Evolutionary conservation across 2,329 filamentous ascomycete species (phyloP).

Genomic region (Colletotrichum navitas): DNA sequence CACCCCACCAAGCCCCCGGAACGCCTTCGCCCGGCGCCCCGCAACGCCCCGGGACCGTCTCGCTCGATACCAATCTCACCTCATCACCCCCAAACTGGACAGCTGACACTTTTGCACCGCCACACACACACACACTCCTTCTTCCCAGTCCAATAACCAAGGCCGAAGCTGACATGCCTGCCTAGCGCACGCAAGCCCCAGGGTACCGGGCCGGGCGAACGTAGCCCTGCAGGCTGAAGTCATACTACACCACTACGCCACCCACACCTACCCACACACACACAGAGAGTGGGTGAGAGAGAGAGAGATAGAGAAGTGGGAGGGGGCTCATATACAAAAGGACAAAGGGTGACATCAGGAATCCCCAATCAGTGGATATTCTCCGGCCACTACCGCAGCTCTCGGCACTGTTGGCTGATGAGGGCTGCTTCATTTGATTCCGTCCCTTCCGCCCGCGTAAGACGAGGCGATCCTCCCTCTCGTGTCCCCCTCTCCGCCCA

Average conservation of each 20-base stretch:
- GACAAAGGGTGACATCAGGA: not conserved
- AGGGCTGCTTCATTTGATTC: not conserved
- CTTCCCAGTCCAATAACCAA: not conserved
- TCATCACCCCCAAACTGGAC: not conserved
- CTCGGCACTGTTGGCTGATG: constrained; percentile 7
- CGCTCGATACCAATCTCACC: not conserved
- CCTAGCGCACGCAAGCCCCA: not conserved
- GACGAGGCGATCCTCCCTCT: not conserved
- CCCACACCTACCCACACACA: not conserved
- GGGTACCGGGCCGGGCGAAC: not conserved
- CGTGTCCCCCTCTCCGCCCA: not conserved
- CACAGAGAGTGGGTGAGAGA: too few species aligned
- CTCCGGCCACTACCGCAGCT: constrained; percentile 7
- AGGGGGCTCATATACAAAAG: too few species aligned
- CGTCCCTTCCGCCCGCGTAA: not conserved
- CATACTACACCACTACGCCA: not conserved
- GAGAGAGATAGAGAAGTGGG: too few species aligned
- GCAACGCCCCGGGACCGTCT: not conserved
- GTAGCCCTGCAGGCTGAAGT: not conserved
- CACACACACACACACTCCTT: not conserved
- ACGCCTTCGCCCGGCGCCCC: not conserved
- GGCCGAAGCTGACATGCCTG: constrained; percentile 6
- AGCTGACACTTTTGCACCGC: not conserved
- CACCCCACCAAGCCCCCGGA: too few species aligned
- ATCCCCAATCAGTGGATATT: not conserved